These are phyloP conservation scores for Backusella westeae DNA, from an alignment of 192 early-diverging fungal genomes.

Conservation along the genomic window DNA sequence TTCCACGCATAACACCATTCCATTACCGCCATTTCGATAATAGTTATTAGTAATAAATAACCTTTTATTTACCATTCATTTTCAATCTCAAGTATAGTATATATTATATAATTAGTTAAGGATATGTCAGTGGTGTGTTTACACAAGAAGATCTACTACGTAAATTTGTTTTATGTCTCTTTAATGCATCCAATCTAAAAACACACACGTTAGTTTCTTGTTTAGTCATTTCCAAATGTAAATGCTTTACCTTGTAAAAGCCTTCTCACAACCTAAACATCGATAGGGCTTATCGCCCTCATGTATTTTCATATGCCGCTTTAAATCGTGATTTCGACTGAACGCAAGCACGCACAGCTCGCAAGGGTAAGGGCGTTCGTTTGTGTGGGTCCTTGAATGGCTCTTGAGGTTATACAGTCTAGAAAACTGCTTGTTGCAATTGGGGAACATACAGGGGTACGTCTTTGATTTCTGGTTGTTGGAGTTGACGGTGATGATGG, in stretches of 20 bases:
- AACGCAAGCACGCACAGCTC: slow-evolving; percentile 41
- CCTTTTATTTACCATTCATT: not conserved
- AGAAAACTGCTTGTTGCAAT: slow-evolving; percentile 84
- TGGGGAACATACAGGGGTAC: slow-evolving; percentile 62
- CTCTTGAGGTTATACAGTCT: slow-evolving; percentile 86
- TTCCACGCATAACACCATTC: no score
- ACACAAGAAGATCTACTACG: slow-evolving; percentile 12
- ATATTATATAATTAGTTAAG: not conserved
- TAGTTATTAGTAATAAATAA: no score
- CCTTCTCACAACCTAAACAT: slow-evolving; percentile 72
- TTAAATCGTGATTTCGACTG: slow-evolving; percentile 73
- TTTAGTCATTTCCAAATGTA: not conserved
- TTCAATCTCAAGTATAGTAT: not conserved
- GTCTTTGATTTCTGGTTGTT: slow-evolving; percentile 34
- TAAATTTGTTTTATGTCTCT: slow-evolving; percentile 48
- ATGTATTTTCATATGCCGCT: slow-evolving; percentile 76
- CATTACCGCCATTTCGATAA: no score
- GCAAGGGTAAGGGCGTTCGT: slow-evolving; percentile 70
- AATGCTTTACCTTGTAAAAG: slow-evolving; percentile 59
- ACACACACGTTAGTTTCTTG: not conserved
- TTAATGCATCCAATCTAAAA: slow-evolving; percentile 56
- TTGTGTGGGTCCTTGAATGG: slow-evolving; percentile 79
- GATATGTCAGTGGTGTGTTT: not conserved
- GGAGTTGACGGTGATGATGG: slow-evolving; percentile 23
- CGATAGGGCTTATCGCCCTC: slow-evolving; percentile 74